Conservation (phyloP, 2,329 filamentous ascomycete species). For the Stylonectria norvegica region DNA sequence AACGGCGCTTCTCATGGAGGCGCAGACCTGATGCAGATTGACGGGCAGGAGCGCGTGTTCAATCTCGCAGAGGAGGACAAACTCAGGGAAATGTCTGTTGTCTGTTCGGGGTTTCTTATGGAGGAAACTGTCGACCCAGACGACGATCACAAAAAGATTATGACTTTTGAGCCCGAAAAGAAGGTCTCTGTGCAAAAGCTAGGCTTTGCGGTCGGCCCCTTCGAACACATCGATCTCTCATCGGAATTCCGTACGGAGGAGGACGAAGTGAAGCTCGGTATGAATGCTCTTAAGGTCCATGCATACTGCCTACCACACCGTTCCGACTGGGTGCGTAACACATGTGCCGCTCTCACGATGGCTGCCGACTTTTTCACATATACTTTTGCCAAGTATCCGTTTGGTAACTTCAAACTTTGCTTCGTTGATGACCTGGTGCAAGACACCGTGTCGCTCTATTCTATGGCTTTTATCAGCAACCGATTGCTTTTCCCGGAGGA, state of each 20-base stretch:
- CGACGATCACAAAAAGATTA: slow-evolving; percentile 80
- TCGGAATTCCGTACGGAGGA: slow-evolving; percentile 86
- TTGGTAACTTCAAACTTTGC: slow-evolving; percentile 85
- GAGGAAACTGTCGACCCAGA: slow-evolving; percentile 76
- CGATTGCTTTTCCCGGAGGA: slow-evolving; percentile 80
- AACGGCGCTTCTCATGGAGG: slow-evolving; percentile 28
- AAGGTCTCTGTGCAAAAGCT: slow-evolving; percentile 83
- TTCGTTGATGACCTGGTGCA: slow-evolving; percentile 86
- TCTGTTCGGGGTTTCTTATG: slow-evolving; percentile 85
- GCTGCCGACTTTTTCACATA: slow-evolving; percentile 90
- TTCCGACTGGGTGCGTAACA: slow-evolving; percentile 78
- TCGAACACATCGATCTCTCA: slow-evolving; percentile 83
- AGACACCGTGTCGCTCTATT: slow-evolving; percentile 74
- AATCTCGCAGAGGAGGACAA: slow-evolving; percentile 74
- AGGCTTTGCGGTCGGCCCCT: slow-evolving; percentile 90
- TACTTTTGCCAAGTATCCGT: slow-evolving; percentile 86
- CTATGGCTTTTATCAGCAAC: slow-evolving; percentile 82
- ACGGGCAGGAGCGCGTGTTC: slow-evolving; percentile 38
- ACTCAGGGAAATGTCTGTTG: slow-evolving; percentile 79
- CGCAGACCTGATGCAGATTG: slow-evolving; percentile 37
- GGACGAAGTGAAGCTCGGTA: slow-evolving; percentile 85
- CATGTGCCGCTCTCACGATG: slow-evolving; percentile 77
- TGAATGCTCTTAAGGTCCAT: slow-evolving; percentile 82
- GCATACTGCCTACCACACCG: slow-evolving; percentile 88
- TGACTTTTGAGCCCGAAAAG: slow-evolving; percentile 74